Percentiles rank a stretch among this genome's conserved stretches.
Conservation (phyloP, 345 rosid genomes). For the Arabis hirsuta region DNA sequence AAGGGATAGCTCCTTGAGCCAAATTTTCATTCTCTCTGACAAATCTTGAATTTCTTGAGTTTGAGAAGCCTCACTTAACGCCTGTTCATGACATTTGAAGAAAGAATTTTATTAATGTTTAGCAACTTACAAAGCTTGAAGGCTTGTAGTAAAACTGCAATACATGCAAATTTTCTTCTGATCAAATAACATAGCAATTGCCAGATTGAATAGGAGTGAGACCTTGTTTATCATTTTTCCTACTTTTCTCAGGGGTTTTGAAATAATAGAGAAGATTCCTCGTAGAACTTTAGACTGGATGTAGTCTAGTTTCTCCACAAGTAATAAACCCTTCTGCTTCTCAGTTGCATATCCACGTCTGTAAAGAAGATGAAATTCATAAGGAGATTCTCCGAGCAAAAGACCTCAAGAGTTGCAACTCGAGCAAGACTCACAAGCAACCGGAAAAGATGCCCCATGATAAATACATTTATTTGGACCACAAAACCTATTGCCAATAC, state of each 20-base stretch:
- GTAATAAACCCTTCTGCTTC: constrained; percentile 80
- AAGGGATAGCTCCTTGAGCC: constrained; percentile 68
- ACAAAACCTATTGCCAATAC: constrained; percentile 3
- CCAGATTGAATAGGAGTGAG: not conserved
- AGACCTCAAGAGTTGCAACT: not conserved
- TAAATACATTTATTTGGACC: not conserved
- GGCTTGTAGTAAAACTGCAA: constrained; percentile 7
- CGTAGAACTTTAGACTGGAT: constrained; percentile 80
- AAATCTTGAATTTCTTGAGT: constrained; percentile 57
- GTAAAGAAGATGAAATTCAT: constrained; percentile 38
- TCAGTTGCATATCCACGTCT: constrained; percentile 97
- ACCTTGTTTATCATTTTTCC: constrained; percentile 81
- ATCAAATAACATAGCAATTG: constrained; percentile 19
- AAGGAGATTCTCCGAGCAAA: constrained; percentile 5
- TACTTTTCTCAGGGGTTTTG: constrained; percentile 78
- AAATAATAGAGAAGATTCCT: constrained; percentile 59
- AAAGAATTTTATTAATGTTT: constrained; percentile 16
- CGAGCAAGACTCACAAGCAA: constrained; percentile 1
- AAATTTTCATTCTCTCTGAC: constrained; percentile 56
- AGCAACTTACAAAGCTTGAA: constrained; percentile 9
- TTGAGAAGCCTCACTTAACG: constrained; percentile 53
- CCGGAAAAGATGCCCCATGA: not conserved
- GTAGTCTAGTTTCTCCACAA: constrained; percentile 92
- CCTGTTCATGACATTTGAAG: constrained; percentile 51
- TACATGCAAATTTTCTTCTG: not conserved